Base-by-base conservation (phyloP, 345 rosid genomes). In the Syzygium jambos region DNA sequence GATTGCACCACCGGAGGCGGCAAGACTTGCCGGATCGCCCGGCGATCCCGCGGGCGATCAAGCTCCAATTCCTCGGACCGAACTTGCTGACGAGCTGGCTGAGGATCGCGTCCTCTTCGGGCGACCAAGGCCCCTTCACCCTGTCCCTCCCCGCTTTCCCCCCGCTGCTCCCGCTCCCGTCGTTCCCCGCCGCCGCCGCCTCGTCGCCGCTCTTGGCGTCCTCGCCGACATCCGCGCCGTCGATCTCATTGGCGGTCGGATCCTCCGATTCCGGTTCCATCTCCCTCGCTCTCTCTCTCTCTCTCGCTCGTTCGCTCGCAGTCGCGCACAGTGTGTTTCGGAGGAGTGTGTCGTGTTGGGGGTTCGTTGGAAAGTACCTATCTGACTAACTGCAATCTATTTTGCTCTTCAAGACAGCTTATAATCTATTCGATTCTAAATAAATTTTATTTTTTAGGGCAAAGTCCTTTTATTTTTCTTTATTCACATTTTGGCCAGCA, bases 1-100 rank as follows among this genome's bases (percentile, higher is more conserved):
- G 98, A 89, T 97, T 97, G 93, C 97, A 97, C 98, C 99, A 95
- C 51, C 98, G 95, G 87, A 95, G 96, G 68, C 98, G 97, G 88
- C 98, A 95, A 63, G 98, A 97, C 91, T 95, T 96, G 63, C 98
- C 98, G 55, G 98, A 95, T 68, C 97, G 94, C 46, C 97, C 98
- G 46, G 95, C 86, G 65, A 96, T 95, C 87, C 93, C 94, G 43
- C 95, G 90, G 25, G 98, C 96, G 88, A 96, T 95, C 94, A 92
- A 89, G 88, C 94, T 90, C 98, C 98, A 93, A 90, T 94, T 94
- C 90, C 94, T 90, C 34, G 95, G 91, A 43, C 94, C 97, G 85
- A 90, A 92, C 89, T 92, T 90, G 85, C 89, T 51, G 54, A 94
- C 95, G 17, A 92, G 90, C 68, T 91, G 88, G 73, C 92, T 90